A percentile compares a stretch with the other conserved stretches of the same genome.
Conservation (phyloP, 345 rosid genomes). For the Nasturtium officinale region DNA sequence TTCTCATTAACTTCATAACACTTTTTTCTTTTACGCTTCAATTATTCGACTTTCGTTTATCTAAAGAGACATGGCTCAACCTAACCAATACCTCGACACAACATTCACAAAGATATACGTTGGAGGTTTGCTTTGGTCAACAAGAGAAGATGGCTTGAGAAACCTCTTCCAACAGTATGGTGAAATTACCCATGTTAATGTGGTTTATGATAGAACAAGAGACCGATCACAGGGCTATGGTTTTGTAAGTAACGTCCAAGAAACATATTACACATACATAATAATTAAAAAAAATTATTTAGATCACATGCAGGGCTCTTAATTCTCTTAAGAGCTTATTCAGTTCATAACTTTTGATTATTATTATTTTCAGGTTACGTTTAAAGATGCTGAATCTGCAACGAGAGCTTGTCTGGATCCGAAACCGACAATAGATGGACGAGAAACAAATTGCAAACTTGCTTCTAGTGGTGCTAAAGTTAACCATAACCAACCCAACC, state of each 20-base stretch:
- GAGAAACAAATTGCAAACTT: conserved; percentile 62
- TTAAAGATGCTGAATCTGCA: conserved; percentile 68
- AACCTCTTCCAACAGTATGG: conserved; percentile 47
- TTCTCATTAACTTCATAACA: background rate
- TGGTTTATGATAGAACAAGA: conserved; percentile 41
- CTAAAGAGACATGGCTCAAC: conserved; percentile 6
- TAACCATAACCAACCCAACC: background rate
- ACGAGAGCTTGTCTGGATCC: conserved; percentile 56
- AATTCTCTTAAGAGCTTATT: background rate
- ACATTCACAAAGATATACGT: conserved; percentile 16
- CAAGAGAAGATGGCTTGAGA: conserved; percentile 8
- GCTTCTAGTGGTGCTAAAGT: conserved; percentile 43
- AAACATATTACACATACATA: too few relatives aligned
- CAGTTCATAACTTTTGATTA: background rate
- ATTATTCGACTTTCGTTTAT: background rate
- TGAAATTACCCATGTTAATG: conserved; percentile 46
- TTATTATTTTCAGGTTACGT: conserved; percentile 50
- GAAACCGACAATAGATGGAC: conserved; percentile 61
- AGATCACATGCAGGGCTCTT: too few relatives aligned
- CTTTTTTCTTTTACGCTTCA: background rate
- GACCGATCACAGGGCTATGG: conserved; percentile 56
- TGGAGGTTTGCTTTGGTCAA: conserved; percentile 19
- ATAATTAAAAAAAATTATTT: too few relatives aligned
- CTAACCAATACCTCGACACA: background rate
- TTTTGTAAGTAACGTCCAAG: conserved; percentile 43